phyloP scores from a whole-genome alignment of 208 protist species.

The Leishmania aethiopica region DNA sequence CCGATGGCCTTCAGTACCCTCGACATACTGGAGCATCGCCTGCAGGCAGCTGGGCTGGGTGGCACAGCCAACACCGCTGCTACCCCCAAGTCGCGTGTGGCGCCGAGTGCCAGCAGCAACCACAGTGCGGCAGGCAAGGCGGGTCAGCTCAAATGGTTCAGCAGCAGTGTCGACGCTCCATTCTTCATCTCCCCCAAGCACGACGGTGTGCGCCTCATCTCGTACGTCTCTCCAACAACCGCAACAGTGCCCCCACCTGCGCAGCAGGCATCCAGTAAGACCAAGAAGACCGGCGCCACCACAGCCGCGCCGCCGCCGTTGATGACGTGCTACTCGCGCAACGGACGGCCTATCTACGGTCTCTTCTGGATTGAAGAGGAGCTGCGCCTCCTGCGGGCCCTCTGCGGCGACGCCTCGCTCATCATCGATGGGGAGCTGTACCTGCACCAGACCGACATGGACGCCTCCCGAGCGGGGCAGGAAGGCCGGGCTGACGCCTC shows the following conservation, averaged over 20 bases:
- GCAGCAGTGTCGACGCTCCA: slow-evolving; percentile 15
- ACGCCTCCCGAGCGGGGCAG: background rate
- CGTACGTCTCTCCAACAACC: slow-evolving; percentile 44
- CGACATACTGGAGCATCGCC: slow-evolving; percentile 48
- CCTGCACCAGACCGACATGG: slow-evolving; percentile 50
- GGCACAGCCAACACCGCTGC: background rate
- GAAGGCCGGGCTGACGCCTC: background rate
- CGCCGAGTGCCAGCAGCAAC: background rate
- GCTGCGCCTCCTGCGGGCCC: slow-evolving; percentile 63
- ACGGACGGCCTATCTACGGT: slow-evolving; percentile 77
- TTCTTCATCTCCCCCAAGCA: slow-evolving; percentile 92
- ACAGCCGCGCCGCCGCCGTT: background rate
- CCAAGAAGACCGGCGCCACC: background rate
- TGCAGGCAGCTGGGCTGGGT: slow-evolving; percentile 15
- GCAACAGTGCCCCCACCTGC: background rate
- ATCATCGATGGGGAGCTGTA: slow-evolving; percentile 89
- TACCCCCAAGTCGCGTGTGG: background rate
- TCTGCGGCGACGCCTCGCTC: slow-evolving; percentile 69
- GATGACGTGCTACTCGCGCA: slow-evolving; percentile 80
- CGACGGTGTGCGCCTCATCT: slow-evolving; percentile 83
- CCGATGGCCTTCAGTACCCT: slow-evolving; percentile 87
- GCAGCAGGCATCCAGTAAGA: background rate
- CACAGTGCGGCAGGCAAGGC: background rate
- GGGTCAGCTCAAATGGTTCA: slow-evolving; percentile 45
- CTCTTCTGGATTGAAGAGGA: slow-evolving; percentile 89